Percentiles rank a stretch among this genome's conserved stretches.
phyloP scores from a whole-genome alignment of 148 eudicot genomes.

The Arbutus unedo region DNA sequence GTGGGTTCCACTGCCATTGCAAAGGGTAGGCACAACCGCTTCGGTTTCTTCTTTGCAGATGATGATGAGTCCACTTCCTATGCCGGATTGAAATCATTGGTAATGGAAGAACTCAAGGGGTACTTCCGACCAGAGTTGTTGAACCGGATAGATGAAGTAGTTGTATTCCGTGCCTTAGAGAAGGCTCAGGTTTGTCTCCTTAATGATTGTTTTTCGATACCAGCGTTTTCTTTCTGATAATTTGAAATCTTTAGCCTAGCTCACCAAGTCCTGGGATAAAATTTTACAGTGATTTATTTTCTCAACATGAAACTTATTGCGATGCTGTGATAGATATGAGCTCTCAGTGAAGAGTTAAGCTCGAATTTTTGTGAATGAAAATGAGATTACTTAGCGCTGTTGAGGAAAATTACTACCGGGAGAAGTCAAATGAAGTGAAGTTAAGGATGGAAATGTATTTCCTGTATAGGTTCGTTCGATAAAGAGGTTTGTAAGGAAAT shows the following conservation, averaged over 20 bases:
- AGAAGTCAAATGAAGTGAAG: not conserved
- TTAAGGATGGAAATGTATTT: not conserved
- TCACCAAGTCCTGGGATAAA: not conserved
- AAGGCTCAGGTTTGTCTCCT: slow-evolving; percentile 47
- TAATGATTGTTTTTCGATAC: not conserved
- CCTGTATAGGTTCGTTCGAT: not conserved
- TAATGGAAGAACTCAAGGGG: slow-evolving; percentile 49
- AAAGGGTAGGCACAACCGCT: slow-evolving; percentile 43
- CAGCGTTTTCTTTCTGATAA: not conserved
- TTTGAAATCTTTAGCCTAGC: not conserved
- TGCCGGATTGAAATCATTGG: slow-evolving; percentile 49
- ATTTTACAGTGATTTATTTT: not conserved
- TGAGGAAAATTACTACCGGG: not conserved
- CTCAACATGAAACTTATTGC: not conserved
- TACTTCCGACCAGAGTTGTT: slow-evolving; percentile 62
- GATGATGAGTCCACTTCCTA: slow-evolving; percentile 39
- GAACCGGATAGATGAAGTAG: slow-evolving; percentile 60
- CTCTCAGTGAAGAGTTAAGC: not conserved
- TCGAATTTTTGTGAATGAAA: not conserved
- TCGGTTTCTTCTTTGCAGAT: slow-evolving; percentile 35
- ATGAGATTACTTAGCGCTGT: not conserved
- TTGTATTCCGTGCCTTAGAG: slow-evolving; percentile 54
- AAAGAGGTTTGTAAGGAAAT: not conserved
- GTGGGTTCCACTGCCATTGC: slow-evolving; percentile 56
- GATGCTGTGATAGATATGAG: not conserved